phyloP scores from a whole-genome alignment of 2,329 filamentous ascomycete species.

The Didymellaceae sp. region DNA sequence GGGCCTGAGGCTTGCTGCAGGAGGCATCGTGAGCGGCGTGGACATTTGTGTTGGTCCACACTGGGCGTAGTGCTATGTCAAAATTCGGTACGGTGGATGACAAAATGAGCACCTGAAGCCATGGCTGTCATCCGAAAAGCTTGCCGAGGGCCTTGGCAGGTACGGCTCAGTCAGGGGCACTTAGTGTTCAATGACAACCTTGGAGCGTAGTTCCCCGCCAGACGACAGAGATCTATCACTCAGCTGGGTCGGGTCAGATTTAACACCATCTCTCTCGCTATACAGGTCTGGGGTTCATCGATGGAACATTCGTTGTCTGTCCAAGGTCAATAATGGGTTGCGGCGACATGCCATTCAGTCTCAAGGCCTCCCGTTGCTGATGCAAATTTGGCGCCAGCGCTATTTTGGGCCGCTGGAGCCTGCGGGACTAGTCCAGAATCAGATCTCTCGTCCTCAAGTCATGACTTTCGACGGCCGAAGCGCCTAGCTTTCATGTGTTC shows the following conservation, averaged over 20 bases:
- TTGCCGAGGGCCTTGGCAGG: conserved; percentile 17
- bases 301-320: background rate
- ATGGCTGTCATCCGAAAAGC: conserved; percentile 9
- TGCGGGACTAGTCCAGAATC: conserved; percentile 17
- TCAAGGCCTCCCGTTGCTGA: conserved; percentile 15
- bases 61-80: conserved; percentile 9
- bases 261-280: background rate
- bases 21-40: conserved; percentile 7
- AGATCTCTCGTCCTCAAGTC: conserved; percentile 13
- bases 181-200: background rate
- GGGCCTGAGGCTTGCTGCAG: conserved; percentile 15
- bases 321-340: background rate
- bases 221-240: background rate
- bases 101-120: conserved; percentile 11
- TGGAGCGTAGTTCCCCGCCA: background rate
- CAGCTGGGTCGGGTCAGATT: background rate
- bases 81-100: conserved; percentile 9
- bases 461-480: conserved; percentile 3
- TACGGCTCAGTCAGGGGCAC: conserved; percentile 12
- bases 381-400: conserved; percentile 17
- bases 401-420: conserved; percentile 10
- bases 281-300: background rate
- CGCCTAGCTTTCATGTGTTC: conserved; percentile 1
- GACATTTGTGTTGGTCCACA: conserved; percentile 4
- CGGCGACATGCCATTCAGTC: conserved; percentile 4